A percentile compares a stretch with the other conserved stretches of the same genome.
phyloP scores from a whole-genome alignment of 1,139 yeast genomes.

The Lodderomyces orthopsilosis region DNA sequence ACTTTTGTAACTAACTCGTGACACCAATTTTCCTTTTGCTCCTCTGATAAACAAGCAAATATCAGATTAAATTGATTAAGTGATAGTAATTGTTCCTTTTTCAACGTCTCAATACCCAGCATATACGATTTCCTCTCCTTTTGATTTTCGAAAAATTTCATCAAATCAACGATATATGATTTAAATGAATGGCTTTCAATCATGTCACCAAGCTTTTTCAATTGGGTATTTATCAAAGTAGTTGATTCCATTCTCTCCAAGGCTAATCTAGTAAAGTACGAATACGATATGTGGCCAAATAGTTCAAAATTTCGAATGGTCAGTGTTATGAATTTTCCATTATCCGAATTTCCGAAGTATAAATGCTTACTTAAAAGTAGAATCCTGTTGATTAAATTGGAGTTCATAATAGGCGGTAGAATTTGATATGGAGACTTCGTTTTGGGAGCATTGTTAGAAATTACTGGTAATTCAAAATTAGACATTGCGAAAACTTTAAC shows the following conservation, averaged over 20 bases:
- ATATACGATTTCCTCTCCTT: background rate
- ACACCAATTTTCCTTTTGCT: slow-evolving; percentile 11
- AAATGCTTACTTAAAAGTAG: slow-evolving; percentile 2
- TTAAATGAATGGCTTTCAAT: slow-evolving; percentile 8
- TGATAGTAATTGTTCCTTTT: background rate
- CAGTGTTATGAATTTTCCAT: background rate
- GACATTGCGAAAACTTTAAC: background rate
- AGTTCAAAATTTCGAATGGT: slow-evolving; percentile 1
- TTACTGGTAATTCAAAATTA: slow-evolving; percentile 6
- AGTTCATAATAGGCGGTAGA: slow-evolving; percentile 5
- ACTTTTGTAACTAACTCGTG: slow-evolving; percentile 6
- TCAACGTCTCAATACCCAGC: background rate
- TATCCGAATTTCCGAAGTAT: background rate
- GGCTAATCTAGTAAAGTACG: slow-evolving; percentile 3
- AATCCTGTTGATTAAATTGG: slow-evolving; percentile 9
- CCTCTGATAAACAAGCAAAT: slow-evolving; percentile 11
- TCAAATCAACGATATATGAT: slow-evolving; percentile 8
- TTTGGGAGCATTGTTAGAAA: background rate
- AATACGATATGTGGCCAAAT: slow-evolving; percentile 4
- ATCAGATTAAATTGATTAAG: slow-evolving; percentile 10
- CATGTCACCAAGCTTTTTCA: slow-evolving; percentile 1
- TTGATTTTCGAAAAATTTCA: slow-evolving; percentile 9
- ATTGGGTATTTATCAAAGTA: background rate
- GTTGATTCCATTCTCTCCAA: background rate
- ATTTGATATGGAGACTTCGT: slow-evolving; percentile 4